Base-by-base conservation (phyloP, 345 rosid genomes). In the Salix brachista region DNA sequence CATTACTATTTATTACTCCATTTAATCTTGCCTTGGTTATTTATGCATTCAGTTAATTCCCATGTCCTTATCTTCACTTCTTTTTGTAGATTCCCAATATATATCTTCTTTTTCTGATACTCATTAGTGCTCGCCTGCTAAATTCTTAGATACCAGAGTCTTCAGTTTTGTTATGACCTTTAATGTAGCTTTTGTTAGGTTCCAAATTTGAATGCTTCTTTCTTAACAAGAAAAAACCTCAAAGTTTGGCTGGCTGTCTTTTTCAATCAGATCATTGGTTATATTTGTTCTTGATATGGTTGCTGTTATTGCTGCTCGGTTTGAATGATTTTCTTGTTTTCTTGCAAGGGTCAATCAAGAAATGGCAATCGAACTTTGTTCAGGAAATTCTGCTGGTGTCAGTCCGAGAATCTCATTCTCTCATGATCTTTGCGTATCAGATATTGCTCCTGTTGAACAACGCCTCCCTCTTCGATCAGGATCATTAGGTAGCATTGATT, bases 361-460 rank as follows among this genome's bases (percentile, higher is more conserved):
- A 77, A 91, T 92, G 97, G 95, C 93, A 32, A 74, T 92, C 21
- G 93, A 92, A 75, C 83, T 89, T 25, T 84, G 81, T 44, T 86
- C 90, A 16, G 97, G 88, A 6, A 88, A 71, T 44, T 54, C 67
- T 25, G 74, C 91, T 19, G 82, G 83, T n/a, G 77, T 85, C 77
- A 90, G 92, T 78, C 97, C 97, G 6, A 86, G 97, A 74, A 90
- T 92, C 74, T 92, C 97, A 9, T 92, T 92, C 50, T 92, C 97
- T 65, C 92, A 88, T 65, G 95, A 92, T 74, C 79, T 92, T 68
- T 80, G 89, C 70, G 87, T 80, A 28, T 79, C 86, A 1, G 95
- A 88, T 39, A 61, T 83, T 8, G 84, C 86, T 1, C 92, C 92
- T 0, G 80, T 85, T 5, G 97, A 90, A 69, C 88, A 83, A 64